Evolutionary conservation across 2,329 filamentous ascomycete genomes (phyloP).

Genomic region (Ophiostoma sp.): DNA sequence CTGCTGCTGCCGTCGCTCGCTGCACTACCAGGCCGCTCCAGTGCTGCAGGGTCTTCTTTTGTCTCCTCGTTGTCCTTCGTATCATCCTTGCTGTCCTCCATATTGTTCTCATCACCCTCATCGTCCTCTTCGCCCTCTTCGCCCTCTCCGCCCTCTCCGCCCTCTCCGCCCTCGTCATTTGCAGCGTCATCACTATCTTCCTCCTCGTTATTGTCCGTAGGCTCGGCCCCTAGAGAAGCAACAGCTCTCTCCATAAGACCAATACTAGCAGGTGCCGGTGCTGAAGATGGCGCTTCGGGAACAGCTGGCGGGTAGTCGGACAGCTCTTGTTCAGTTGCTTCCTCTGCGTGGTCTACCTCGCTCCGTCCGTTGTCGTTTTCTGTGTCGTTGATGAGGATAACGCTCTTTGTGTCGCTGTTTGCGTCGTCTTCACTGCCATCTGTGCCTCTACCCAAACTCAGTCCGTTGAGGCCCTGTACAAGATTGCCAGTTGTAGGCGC

Average conservation of each 20-base stretch:
- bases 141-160: not conserved
- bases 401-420: not conserved
- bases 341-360: not conserved
- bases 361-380: no score
- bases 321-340: not conserved
- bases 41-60: not conserved
- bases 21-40: not conserved
- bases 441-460: not conserved
- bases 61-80: not conserved
- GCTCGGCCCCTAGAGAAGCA: not conserved
- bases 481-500: not conserved
- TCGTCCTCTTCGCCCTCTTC: not conserved
- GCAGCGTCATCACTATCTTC: not conserved
- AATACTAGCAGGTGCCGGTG: not conserved
- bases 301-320: conserved; percentile 5
- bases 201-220: not conserved
- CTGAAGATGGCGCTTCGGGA: not conserved
- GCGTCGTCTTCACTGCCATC: not conserved
- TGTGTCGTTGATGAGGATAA: not conserved
- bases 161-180: not conserved
- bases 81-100: not conserved
- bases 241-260: not conserved
- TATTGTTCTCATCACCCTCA: not conserved
- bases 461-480: not conserved
- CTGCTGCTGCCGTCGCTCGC: conserved; percentile 10